Conservation (phyloP, 805 yeast species). For the Kodamaea kaohsiungensis region DNA sequence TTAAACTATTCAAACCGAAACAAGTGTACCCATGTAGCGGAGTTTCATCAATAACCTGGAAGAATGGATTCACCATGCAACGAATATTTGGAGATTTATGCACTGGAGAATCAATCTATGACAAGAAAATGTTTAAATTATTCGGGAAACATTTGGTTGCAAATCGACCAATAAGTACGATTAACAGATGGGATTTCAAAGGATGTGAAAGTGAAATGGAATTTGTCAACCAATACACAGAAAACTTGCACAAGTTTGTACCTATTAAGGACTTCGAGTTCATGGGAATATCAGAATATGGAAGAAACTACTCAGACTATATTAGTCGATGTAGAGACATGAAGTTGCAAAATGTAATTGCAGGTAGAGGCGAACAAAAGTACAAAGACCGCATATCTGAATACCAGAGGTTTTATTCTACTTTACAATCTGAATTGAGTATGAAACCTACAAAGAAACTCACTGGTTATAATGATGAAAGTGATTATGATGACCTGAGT, state of each 20-base stretch:
- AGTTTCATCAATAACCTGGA: constrained; percentile 31
- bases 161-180: constrained; percentile 21
- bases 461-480: constrained; percentile 8
- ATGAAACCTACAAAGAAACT: constrained; percentile 9
- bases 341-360: constrained; percentile 25
- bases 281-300: constrained; percentile 11
- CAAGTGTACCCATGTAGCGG: constrained; percentile 49
- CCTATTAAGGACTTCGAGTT: constrained; percentile 12
- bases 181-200: constrained; percentile 35
- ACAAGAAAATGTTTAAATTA: constrained; percentile 12
- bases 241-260: not conserved
- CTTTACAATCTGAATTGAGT: constrained; percentile 4
- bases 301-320: constrained; percentile 9
- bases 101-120: constrained; percentile 16
- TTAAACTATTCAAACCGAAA: constrained; percentile 35
- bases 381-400: constrained; percentile 23
- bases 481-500: constrained; percentile 6
- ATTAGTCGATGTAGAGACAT: constrained; percentile 18
- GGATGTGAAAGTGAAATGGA: constrained; percentile 31
- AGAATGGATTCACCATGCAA: constrained; percentile 37
- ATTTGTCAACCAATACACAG: constrained; percentile 13
- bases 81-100: constrained; percentile 43
- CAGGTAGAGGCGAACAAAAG: constrained; percentile 26
- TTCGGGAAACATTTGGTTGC: constrained; percentile 16
- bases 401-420: constrained; percentile 24